These are phyloP conservation scores for Penicillium antarcticum DNA, from an alignment of 495 filamentous ascomycete genomes.

Conservation along the genomic window DNA sequence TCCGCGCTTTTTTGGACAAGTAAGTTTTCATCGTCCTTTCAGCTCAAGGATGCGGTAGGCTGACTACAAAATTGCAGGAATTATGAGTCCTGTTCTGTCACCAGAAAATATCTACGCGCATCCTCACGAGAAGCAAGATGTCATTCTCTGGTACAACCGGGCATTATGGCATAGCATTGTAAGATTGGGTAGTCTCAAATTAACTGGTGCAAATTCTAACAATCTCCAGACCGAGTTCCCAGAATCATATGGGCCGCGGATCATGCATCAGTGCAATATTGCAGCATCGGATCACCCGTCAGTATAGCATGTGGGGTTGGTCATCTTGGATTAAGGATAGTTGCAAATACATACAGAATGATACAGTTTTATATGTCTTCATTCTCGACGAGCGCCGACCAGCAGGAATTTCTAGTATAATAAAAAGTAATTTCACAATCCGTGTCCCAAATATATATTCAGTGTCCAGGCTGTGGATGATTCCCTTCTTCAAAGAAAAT, in stretches of 20 bases:
- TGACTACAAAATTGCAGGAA: slow-evolving; percentile 23
- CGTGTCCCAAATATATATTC: too few relatives aligned
- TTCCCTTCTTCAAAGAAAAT: too few relatives aligned
- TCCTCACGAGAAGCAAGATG: slow-evolving; percentile 25
- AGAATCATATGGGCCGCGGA: slow-evolving; percentile 16
- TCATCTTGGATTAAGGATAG: too few relatives aligned
- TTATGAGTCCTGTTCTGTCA: slow-evolving; percentile 21
- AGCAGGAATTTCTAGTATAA: too few relatives aligned
- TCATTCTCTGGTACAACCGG: slow-evolving; percentile 30
- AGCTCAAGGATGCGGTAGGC: not conserved
- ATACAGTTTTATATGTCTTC: too few relatives aligned
- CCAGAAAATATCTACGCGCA: slow-evolving; percentile 28
- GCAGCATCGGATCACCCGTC: slow-evolving; percentile 22
- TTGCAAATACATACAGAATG: too few relatives aligned
- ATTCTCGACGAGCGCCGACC: too few relatives aligned
- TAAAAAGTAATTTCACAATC: too few relatives aligned
- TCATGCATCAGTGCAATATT: slow-evolving; percentile 31
- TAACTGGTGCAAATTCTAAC: too few relatives aligned
- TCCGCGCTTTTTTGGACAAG: not conserved
- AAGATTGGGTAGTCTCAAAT: not conserved
- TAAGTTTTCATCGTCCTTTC: not conserved
- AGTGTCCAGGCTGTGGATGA: too few relatives aligned
- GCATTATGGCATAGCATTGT: slow-evolving; percentile 28
- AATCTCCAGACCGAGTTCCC: slow-evolving; percentile 24
- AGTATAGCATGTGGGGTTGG: not conserved